Percentiles rank a stretch among this genome's conserved stretches.
Conservation (phyloP, 495 filamentous ascomycete species). For the Penicillium crystallinum region DNA sequence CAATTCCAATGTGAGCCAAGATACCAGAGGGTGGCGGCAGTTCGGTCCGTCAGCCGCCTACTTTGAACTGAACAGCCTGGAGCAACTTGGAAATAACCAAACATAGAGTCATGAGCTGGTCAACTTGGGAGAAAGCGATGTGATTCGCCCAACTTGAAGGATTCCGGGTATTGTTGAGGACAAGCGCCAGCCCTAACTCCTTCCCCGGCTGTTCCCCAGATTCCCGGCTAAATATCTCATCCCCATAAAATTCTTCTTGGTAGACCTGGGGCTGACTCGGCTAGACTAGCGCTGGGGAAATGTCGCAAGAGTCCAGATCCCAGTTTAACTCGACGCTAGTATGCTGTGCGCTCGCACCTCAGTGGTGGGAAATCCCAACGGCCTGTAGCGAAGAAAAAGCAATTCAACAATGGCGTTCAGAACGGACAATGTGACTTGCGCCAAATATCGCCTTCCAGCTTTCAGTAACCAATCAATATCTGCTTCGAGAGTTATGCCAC, state of each 20-base stretch:
- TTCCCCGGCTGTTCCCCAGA: background rate
- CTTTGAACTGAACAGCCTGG: background rate
- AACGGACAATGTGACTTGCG: slow-evolving; percentile 10
- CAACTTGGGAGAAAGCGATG: background rate
- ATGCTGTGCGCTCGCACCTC: slow-evolving; percentile 6
- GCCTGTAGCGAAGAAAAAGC: background rate
- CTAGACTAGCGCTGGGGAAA: background rate
- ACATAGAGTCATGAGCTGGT: background rate
- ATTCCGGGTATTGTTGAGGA: background rate
- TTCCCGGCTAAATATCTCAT: slow-evolving; percentile 6
- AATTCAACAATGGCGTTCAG: background rate
- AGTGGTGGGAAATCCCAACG: slow-evolving; percentile 18
- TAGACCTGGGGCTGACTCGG: background rate
- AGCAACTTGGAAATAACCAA: background rate
- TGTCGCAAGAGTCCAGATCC: background rate
- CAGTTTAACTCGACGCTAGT: background rate
- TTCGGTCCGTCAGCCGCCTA: slow-evolving; percentile 2
- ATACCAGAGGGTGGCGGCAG: background rate
- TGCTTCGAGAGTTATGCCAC: background rate
- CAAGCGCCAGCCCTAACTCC: background rate
- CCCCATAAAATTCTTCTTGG: background rate
- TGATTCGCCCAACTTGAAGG: background rate
- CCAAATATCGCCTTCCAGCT: slow-evolving; percentile 1
- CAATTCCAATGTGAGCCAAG: background rate
- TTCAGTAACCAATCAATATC: slow-evolving; percentile 4